Evolutionary conservation across 2,329 filamentous ascomycete genomes (phyloP).

Genomic region (Monilinia aucupariae): DNA sequence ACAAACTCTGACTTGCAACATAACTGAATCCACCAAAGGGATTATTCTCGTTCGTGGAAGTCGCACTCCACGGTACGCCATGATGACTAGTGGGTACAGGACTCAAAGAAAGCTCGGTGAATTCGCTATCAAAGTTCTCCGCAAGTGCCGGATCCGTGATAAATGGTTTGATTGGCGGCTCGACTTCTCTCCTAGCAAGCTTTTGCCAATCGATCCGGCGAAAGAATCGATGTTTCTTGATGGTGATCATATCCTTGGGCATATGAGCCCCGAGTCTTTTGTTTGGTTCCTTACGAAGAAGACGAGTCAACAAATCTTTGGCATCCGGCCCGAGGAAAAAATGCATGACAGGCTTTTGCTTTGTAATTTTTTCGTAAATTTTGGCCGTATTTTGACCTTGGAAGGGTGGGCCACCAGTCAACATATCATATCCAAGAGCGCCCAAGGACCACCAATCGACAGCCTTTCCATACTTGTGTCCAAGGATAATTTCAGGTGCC

Average conservation of each 20-base stretch:
- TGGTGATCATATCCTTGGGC: conserved; percentile 76
- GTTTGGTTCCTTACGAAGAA: conserved; percentile 84
- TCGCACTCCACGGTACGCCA: conserved; percentile 26
- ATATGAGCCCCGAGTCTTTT: conserved; percentile 86
- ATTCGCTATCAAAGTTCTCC: conserved; percentile 93
- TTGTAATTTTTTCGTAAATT: conserved; percentile 92
- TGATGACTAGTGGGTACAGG: conserved; percentile 50
- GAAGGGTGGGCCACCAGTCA: conserved; percentile 90
- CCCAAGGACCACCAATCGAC: conserved; percentile 99
- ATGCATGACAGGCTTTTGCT: conserved; percentile 81
- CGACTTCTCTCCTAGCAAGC: conserved; percentile 73
- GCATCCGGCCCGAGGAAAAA: conserved; percentile 90
- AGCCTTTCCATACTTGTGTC: conserved; percentile 83
- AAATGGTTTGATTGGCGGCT: conserved; percentile 84
- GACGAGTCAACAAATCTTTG: conserved; percentile 84
- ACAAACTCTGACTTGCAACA: conserved; percentile 35
- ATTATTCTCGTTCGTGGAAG: conserved; percentile 25
- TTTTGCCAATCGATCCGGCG: conserved; percentile 92
- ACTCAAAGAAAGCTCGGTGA: conserved; percentile 79
- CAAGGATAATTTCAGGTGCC: conserved; percentile 85
- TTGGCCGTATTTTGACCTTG: conserved; percentile 86
- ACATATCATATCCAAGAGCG: conserved; percentile 82
- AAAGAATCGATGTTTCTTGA: conserved; percentile 96
- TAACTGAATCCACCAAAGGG: conserved; percentile 37
- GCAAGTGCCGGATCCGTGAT: conserved; percentile 94